Conservation (phyloP, 1,139 yeast species). For the Kodamaea sp. region DNA sequence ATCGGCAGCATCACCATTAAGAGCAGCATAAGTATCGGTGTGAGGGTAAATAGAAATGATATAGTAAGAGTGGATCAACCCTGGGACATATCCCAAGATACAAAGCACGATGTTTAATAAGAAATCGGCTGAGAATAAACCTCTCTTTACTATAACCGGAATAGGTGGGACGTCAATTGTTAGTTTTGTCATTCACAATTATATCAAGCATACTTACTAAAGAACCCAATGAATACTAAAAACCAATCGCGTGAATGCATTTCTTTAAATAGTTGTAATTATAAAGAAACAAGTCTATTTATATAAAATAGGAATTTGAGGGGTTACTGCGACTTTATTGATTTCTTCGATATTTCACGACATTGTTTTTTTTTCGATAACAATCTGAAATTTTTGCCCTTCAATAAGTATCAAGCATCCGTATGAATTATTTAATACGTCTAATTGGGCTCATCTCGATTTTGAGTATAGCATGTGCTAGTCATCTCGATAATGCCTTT, state of each 20-base stretch:
- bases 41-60: slow-evolving; percentile 55
- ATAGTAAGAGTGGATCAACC: slow-evolving; percentile 63
- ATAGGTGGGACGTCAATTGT: slow-evolving; percentile 60
- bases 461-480: slow-evolving; percentile 15
- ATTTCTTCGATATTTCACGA: too few relatives aligned
- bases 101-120: slow-evolving; percentile 74
- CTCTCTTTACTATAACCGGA: slow-evolving; percentile 76
- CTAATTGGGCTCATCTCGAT: background rate
- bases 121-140: slow-evolving; percentile 64
- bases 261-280: slow-evolving; percentile 5
- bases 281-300: background rate
- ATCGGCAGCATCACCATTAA: slow-evolving; percentile 27
- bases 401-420: background rate
- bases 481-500: slow-evolving; percentile 38
- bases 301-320: too few relatives aligned
- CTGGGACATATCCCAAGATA: slow-evolving; percentile 78
- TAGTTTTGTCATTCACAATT: background rate
- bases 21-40: slow-evolving; percentile 28
- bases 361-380: too few relatives aligned
- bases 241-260: slow-evolving; percentile 79
- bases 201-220: slow-evolving; percentile 25
- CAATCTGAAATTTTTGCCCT: slow-evolving; percentile 1
- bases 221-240: slow-evolving; percentile 71
- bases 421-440: background rate
- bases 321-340: too few relatives aligned